phyloP scores from a whole-genome alignment of 345 rosid species.

The Erysimum cheiranthoides region DNA sequence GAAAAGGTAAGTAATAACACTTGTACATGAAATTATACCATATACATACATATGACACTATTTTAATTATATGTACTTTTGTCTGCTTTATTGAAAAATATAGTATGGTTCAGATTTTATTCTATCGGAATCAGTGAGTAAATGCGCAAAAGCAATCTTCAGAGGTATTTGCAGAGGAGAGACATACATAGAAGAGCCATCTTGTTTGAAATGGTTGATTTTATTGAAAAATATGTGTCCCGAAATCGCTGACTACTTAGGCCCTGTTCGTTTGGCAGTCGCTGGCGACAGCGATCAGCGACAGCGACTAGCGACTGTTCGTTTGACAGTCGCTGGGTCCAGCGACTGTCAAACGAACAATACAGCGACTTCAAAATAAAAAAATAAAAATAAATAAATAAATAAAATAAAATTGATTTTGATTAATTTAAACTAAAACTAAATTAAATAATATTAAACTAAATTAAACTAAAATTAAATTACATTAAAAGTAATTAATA shows the following conservation, averaged over 20 bases:
- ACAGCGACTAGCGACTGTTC: no score
- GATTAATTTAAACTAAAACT: no score
- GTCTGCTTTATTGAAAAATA: background rate
- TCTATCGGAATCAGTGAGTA: constrained; percentile 18
- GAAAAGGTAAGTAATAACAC: constrained; percentile 18
- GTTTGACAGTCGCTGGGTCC: no score
- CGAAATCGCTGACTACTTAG: constrained; percentile 8
- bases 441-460: no score
- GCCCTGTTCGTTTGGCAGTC: no score
- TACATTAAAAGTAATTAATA: no score
- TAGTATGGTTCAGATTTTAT: constrained; percentile 34
- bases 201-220: background rate
- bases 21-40: background rate
- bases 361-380: no score
- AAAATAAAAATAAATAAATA: no score
- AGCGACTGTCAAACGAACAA: no score
- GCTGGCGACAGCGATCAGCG: no score
- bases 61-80: background rate
- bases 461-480: no score
- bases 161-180: constrained; percentile 40
- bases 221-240: constrained; percentile 28
- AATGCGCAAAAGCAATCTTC: constrained; percentile 31
- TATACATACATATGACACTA: background rate
- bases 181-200: constrained; percentile 28
- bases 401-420: no score